Conservation (phyloP, 148 eudicot species). For the Amaranthus cruentus region DNA sequence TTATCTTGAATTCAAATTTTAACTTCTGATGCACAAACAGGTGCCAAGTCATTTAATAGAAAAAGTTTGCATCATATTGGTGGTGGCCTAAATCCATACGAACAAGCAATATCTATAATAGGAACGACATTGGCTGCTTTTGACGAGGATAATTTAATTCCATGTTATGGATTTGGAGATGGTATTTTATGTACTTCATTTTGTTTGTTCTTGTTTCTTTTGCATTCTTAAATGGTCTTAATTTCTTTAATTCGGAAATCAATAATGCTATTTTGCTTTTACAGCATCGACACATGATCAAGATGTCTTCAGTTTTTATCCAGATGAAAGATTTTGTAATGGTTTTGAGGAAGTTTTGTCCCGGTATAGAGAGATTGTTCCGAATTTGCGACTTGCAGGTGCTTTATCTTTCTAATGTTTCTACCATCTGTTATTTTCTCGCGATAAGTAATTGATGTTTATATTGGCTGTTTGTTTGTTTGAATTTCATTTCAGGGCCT, state of each 20-base stretch:
- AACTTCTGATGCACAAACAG: slow-evolving; percentile 35
- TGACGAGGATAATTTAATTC: slow-evolving; percentile 94
- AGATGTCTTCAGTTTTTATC: slow-evolving; percentile 82
- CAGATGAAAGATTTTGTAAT: slow-evolving; percentile 67
- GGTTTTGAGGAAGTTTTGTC: slow-evolving; percentile 90
- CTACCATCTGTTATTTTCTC: background rate
- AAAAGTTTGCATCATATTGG: slow-evolving; percentile 87
- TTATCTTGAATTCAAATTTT: background rate
- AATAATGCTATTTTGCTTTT: slow-evolving; percentile 9
- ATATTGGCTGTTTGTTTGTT: background rate
- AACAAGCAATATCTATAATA: slow-evolving; percentile 86
- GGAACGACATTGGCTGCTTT: slow-evolving; percentile 86
- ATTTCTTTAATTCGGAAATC: slow-evolving; percentile 9
- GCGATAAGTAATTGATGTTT: background rate
- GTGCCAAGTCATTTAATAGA: slow-evolving; percentile 63
- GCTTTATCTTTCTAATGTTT: slow-evolving; percentile 7
- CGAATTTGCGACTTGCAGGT: slow-evolving; percentile 87
- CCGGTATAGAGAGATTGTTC: slow-evolving; percentile 72
- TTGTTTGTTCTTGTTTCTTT: background rate
- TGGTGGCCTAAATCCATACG: slow-evolving; percentile 61
- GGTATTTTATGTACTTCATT: slow-evolving; percentile 39
- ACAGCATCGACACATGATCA: slow-evolving; percentile 93
- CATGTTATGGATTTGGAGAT: slow-evolving; percentile 98
- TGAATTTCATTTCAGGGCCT: slow-evolving; percentile 47
- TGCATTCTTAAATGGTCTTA: background rate